Evolutionary conservation across 1,139 yeast species (phyloP).

Genomic region (Saccharomyces hybrid): DNA sequence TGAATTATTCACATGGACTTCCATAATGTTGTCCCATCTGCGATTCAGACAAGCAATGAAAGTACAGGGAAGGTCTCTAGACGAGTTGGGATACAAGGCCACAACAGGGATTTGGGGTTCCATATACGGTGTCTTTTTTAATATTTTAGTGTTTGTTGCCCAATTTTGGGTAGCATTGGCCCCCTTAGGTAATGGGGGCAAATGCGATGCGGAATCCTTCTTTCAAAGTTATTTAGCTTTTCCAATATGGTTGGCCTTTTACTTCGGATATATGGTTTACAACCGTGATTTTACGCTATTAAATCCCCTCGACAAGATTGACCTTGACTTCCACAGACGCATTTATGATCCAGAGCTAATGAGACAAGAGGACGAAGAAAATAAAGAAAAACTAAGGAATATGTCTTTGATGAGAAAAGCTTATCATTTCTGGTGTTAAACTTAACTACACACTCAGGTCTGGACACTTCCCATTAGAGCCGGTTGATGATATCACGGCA

Average conservation of each 20-base stretch:
- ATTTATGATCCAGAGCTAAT: conserved; percentile 58
- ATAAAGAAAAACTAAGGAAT: conserved; percentile 21
- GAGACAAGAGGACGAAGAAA: conserved; percentile 51
- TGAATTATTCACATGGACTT: conserved; percentile 77
- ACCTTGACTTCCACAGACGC: conserved; percentile 61
- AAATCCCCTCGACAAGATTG: conserved; percentile 44
- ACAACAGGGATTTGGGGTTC: conserved; percentile 69
- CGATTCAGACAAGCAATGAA: conserved; percentile 69
- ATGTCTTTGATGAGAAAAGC: conserved; percentile 7
- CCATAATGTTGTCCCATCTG: conserved; percentile 66
- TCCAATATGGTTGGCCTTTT: conserved; percentile 48
- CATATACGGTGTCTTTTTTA: conserved; percentile 53
- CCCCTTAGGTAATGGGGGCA: conserved; percentile 21
- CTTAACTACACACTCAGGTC: not conserved
- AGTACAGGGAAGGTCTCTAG: conserved; percentile 53
- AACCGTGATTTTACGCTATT: conserved; percentile 44
- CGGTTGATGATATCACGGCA: not conserved
- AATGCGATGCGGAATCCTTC: conserved; percentile 41
- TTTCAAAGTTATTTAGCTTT: conserved; percentile 51
- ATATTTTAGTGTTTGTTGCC: conserved; percentile 56
- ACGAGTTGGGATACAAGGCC: conserved; percentile 62
- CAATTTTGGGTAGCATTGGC: conserved; percentile 37
- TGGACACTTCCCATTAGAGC: not conserved
- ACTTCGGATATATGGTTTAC: conserved; percentile 47
- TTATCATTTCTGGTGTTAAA: conserved; percentile 13